Conservation (phyloP, 2,329 filamentous ascomycete species). For the Colletotrichum neosansevieriae region DNA sequence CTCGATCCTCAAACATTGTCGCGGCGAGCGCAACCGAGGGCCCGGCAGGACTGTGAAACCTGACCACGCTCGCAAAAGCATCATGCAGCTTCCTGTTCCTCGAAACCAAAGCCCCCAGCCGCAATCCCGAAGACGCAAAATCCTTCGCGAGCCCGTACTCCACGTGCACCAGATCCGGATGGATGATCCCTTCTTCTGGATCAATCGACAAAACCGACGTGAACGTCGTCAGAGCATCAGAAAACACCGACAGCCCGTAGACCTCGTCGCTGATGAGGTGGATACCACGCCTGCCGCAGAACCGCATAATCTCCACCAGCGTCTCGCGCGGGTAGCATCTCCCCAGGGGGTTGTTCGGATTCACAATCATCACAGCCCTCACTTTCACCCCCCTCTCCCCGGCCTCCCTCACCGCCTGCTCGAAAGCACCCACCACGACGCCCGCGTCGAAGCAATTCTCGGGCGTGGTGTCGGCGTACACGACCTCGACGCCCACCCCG, state of each 20-base stretch:
- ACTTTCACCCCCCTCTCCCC: conserved; percentile 53
- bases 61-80: conserved; percentile 53
- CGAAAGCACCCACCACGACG: conserved; percentile 57
- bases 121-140: conserved; percentile 65
- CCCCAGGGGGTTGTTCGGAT: conserved; percentile 66
- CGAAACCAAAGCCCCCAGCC: conserved; percentile 62
- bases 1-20: conserved; percentile 59
- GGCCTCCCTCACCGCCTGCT: conserved; percentile 53
- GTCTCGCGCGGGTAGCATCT: conserved; percentile 58
- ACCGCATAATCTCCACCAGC: conserved; percentile 57
- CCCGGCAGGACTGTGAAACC: conserved; percentile 62
- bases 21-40: conserved; percentile 56
- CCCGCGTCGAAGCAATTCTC: conserved; percentile 57
- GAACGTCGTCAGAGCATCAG: conserved; percentile 49
- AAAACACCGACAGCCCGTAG: conserved; percentile 65
- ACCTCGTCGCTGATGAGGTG: conserved; percentile 71
- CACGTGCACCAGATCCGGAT: conserved; percentile 62
- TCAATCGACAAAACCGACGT: conserved; percentile 63
- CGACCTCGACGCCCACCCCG: conserved; percentile 52
- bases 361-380: conserved; percentile 62
- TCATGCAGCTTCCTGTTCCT: conserved; percentile 48
- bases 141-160: conserved; percentile 61
- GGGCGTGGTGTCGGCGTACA: conserved; percentile 59
- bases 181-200: conserved; percentile 53
- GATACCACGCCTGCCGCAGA: conserved; percentile 62